Base-by-base conservation (phyloP, 2,329 filamentous ascomycete genomes). In the Bipolaris oryzae region DNA sequence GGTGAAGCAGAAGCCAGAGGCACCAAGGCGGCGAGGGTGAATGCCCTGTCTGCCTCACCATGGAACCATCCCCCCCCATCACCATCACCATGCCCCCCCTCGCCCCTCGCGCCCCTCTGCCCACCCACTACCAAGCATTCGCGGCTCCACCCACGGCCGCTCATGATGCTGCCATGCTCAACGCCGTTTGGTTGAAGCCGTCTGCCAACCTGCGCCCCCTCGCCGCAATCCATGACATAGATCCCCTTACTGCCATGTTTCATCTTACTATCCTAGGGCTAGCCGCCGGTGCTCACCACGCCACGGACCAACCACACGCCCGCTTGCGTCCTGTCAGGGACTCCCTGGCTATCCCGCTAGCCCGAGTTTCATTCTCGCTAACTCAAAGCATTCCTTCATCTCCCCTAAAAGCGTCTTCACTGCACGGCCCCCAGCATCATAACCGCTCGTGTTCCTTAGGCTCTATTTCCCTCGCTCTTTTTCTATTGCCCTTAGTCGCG, bases 371-470 rank as follows among this genome's bases (percentile, higher is more conserved):
- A 74, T 62, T n/a, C 50, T 70, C 65, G 63, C 68, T 66, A 67
- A 72, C 67, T 66, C 67, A 66, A 71, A 53, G 67, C 70, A 74
- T 74, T 72, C 72, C 72, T 75, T 75, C 73, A 75, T 74, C 67
- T 74, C 70, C 69, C 64, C 57, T 53, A 66, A 58, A 63, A 68
- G 67, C 68, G 68, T 20, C 21, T 38, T 34, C 37, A 35, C 43
- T 35, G 54, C 66, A 69, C 61, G 58, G 60, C 63, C 55, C 52
- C 60, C 61, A 57, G 59, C 55, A 61, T 71, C 65, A 64, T 70
- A 72, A 64, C 64, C 64, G 57, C 64, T 66, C 58, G 57, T 60
- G 62, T 64, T 56, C 62, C 45, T 28, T 35, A 38, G 45, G 20
- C 43, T 42, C 45, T 46, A 45, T 39, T 33, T 38, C 37, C 43